phyloP scores from a whole-genome alignment of 2,329 filamentous ascomycete species.

The Fusarium sp. region DNA sequence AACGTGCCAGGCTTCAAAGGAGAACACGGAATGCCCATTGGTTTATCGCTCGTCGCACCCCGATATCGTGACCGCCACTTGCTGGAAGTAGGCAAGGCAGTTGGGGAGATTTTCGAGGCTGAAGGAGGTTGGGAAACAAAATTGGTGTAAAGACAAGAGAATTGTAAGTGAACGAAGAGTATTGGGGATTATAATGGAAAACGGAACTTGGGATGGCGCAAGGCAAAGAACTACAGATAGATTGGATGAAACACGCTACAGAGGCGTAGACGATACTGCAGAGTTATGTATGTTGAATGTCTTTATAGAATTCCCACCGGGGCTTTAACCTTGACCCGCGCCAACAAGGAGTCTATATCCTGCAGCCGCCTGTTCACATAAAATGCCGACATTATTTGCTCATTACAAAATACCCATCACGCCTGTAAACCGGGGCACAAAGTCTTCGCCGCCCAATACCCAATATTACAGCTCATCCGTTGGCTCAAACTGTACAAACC shows the following conservation, averaged over 20 bases:
- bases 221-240: slow-evolving; percentile 8
- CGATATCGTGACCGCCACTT: slow-evolving; percentile 62
- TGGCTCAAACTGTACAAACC: slow-evolving; percentile 21
- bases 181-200: neutral
- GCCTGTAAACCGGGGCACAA: slow-evolving; percentile 21
- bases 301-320: slow-evolving; percentile 30
- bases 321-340: slow-evolving; percentile 19
- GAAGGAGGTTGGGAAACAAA: slow-evolving; percentile 49
- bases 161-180: slow-evolving; percentile 5
- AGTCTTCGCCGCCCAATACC: slow-evolving; percentile 21
- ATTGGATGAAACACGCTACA: neutral
- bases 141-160: slow-evolving; percentile 1
- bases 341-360: slow-evolving; percentile 18
- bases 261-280: neutral
- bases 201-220: slow-evolving; percentile 12
- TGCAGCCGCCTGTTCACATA: slow-evolving; percentile 5
- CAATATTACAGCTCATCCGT: slow-evolving; percentile 30
- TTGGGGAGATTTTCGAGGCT: slow-evolving; percentile 53
- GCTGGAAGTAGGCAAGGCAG: slow-evolving; percentile 56
- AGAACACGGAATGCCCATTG: slow-evolving; percentile 66
- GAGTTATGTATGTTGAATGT: slow-evolving; percentile 34
- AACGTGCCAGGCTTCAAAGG: slow-evolving; percentile 74
- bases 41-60: slow-evolving; percentile 65
- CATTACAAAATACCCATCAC: slow-evolving; percentile 35
- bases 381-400: slow-evolving; percentile 32